phyloP scores from a whole-genome alignment of 148 eudicot genomes.

The Diospyros kaki region DNA sequence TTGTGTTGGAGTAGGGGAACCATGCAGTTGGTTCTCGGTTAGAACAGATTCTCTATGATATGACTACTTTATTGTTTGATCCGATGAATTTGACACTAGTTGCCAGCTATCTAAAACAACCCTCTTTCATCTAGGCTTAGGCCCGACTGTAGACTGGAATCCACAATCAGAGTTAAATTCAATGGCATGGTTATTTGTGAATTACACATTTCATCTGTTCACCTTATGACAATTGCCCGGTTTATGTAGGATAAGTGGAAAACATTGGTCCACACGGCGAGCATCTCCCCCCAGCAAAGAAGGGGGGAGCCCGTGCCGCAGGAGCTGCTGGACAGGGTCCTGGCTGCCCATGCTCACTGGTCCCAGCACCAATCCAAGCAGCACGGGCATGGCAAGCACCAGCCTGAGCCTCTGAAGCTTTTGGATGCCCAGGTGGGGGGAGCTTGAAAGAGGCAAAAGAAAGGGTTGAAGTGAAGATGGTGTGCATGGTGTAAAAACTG shows the following conservation, averaged over 20 bases:
- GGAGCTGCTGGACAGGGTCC: constrained; percentile 80
- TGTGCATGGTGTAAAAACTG: constrained; percentile 19
- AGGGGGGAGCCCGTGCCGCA: constrained; percentile 98
- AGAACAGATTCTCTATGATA: neutral
- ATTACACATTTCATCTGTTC: neutral
- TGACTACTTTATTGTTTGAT: too few species aligned
- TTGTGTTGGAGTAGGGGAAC: constrained; percentile 20
- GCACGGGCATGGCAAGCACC: constrained; percentile 60
- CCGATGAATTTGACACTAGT: too few species aligned
- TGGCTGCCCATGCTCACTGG: constrained; percentile 86
- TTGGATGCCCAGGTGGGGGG: constrained; percentile 16
- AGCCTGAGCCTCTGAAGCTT: constrained; percentile 27
- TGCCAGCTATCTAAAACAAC: too few species aligned
- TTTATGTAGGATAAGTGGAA: constrained; percentile 93
- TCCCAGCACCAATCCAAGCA: constrained; percentile 83
- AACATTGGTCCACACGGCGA: constrained; percentile 96
- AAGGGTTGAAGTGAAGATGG: neutral
- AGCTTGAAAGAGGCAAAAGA: constrained; percentile 19
- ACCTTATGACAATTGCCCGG: neutral
- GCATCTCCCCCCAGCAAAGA: constrained; percentile 93
- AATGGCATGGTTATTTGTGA: neutral
- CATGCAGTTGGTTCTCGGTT: constrained; percentile 27
- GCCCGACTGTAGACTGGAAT: too few species aligned
- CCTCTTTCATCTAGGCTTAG: too few species aligned
- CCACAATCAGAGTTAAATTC: too few species aligned